phyloP scores from a whole-genome alignment of 2,329 filamentous ascomycete genomes.

The Stachybotrys elegans region DNA sequence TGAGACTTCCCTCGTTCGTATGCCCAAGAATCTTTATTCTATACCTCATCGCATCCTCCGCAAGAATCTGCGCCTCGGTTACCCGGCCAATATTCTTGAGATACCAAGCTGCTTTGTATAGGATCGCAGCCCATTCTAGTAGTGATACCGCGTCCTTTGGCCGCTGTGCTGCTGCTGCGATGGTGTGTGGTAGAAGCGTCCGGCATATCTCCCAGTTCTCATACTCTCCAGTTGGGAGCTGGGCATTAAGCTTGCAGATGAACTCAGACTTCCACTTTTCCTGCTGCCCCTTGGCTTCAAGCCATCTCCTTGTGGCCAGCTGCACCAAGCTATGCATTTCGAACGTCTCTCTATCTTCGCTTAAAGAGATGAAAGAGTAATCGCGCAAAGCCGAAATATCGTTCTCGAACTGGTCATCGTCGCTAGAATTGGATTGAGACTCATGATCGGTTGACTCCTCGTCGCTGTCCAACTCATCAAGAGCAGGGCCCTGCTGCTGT shows the following conservation, averaged over 20 bases:
- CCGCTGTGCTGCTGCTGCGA: conserved; percentile 9
- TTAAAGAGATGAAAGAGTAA: conserved; percentile 23
- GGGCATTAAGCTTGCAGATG: conserved; percentile 10
- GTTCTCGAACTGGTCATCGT: conserved; percentile 15
- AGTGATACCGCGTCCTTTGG: conserved; percentile 9
- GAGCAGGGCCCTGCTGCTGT: too few relatives aligned
- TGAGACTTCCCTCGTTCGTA: not conserved
- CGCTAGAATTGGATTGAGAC: conserved; percentile 4
- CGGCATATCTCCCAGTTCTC: conserved; percentile 15
- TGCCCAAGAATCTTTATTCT: not conserved
- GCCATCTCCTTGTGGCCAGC: conserved; percentile 18
- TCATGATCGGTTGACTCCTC: too few relatives aligned
- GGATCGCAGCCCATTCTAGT: conserved; percentile 11
- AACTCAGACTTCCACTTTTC: conserved; percentile 10
- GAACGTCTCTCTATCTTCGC: conserved; percentile 14
- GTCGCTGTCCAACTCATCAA: too few relatives aligned
- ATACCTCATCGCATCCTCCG: not conserved
- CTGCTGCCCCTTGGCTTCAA: conserved; percentile 8
- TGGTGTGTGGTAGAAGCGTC: conserved; percentile 14
- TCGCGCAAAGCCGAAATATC: conserved; percentile 22
- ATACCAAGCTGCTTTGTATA: conserved; percentile 15
- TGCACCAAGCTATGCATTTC: conserved; percentile 33
- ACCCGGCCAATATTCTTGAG: conserved; percentile 8
- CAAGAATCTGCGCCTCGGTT: conserved; percentile 5
- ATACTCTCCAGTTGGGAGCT: conserved; percentile 13